phyloP scores from a whole-genome alignment of 1,284 basidiomycete genomes.

The Cutaneotrichosporon sp. region DNA sequence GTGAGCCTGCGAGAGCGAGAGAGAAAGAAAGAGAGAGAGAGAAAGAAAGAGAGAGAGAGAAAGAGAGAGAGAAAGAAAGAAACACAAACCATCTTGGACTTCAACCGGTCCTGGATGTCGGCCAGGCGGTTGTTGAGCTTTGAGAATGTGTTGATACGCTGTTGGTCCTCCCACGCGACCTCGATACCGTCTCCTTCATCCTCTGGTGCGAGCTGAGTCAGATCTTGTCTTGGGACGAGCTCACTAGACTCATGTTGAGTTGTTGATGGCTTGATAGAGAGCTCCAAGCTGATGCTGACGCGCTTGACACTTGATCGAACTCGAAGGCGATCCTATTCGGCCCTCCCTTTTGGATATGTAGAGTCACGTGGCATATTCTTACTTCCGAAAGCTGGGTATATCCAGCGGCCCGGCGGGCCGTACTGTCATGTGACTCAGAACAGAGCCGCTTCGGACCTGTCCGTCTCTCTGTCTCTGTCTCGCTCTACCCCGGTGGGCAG shows the following conservation, averaged over 20 bases:
- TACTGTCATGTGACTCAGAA: background rate
- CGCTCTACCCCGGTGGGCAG: no score
- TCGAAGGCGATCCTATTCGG: conserved; percentile 4
- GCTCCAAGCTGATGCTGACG: background rate
- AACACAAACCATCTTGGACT: conserved; percentile 66
- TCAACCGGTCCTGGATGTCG: conserved; percentile 70
- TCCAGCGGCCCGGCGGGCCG: background rate
- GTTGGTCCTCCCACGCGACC: conserved; percentile 96
- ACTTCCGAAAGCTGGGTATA: background rate
- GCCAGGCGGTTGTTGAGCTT: conserved; percentile 79
- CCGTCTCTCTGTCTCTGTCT: no score
- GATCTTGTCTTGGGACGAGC: background rate
- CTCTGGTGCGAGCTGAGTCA: conserved; percentile 60
- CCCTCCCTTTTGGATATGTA: background rate
- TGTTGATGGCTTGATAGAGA: no score
- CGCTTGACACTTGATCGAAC: background rate
- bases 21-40: background rate
- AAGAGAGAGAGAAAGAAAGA: background rate
- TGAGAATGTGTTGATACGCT: conserved; percentile 87
- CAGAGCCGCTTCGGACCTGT: background rate
- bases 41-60: background rate
- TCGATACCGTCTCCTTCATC: conserved; percentile 76
- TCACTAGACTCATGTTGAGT: conserved; percentile 40
- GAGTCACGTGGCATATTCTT: no score
- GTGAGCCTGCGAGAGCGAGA: background rate